Percentiles rank a stretch among this genome's conserved stretches.
Conservation (phyloP, 805 yeast genomes). For the Candida methanosorbosa region DNA sequence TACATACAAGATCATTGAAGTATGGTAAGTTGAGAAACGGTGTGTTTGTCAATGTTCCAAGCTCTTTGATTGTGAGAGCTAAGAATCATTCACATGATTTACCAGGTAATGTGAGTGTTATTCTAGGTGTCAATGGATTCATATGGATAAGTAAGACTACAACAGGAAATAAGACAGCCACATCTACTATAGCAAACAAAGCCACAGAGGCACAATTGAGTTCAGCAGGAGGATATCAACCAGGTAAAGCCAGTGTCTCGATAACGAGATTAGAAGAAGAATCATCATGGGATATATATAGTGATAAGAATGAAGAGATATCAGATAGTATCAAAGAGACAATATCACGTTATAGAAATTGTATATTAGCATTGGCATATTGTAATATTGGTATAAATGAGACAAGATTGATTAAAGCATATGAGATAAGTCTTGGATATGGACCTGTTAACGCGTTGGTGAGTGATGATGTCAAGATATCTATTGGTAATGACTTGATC, state of each 20-base stretch:
- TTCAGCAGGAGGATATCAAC: conserved; percentile 29
- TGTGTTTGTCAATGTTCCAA: conserved; percentile 68
- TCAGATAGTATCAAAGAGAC: conserved; percentile 54
- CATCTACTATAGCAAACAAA: conserved; percentile 14
- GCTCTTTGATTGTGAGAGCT: conserved; percentile 73
- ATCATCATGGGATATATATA: conserved; percentile 89
- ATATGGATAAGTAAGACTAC: conserved; percentile 81
- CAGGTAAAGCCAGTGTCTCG: conserved; percentile 53
- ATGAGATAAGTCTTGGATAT: conserved; percentile 82
- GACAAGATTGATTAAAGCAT: conserved; percentile 66
- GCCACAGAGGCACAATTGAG: conserved; percentile 31
- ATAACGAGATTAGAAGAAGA: conserved; percentile 83
- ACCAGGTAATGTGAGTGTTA: conserved; percentile 91
- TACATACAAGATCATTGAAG: conserved; percentile 91
- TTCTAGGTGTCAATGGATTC: conserved; percentile 91
- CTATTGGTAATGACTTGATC: conserved; percentile 65
- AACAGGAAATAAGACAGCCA: conserved; percentile 8
- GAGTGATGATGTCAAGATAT: conserved; percentile 63
- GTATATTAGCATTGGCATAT: conserved; percentile 70
- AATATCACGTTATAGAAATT: conserved; percentile 79
- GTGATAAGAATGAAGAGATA: conserved; percentile 78
- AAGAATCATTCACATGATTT: conserved; percentile 80
- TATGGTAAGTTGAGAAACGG: conserved; percentile 96
- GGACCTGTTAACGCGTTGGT: conserved; percentile 62
- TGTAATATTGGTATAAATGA: conserved; percentile 86